Conservation (phyloP, 2,329 filamentous ascomycete species). For the Phialophora expanda region DNA sequence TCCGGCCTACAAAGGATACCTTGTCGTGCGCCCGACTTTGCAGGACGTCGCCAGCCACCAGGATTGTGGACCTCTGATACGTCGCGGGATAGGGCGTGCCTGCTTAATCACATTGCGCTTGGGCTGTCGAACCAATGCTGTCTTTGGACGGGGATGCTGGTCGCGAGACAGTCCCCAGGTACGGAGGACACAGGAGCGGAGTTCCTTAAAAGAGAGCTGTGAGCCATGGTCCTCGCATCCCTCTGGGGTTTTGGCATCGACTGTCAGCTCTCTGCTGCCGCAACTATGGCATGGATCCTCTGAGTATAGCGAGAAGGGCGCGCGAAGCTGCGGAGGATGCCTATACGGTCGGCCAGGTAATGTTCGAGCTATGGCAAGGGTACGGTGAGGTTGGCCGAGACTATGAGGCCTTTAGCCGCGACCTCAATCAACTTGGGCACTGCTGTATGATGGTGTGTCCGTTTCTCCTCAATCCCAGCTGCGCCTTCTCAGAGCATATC, state of each 20-base stretch:
- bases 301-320: neutral
- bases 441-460: neutral
- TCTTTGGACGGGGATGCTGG: neutral
- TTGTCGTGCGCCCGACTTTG: neutral
- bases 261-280: neutral
- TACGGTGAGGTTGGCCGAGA: neutral
- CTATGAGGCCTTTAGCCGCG: neutral
- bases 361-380: neutral
- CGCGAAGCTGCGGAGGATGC: neutral
- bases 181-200: neutral
- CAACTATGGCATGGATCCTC: conserved; percentile 6
- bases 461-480: neutral
- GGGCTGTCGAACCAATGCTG: neutral
- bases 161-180: neutral
- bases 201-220: neutral
- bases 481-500: neutral
- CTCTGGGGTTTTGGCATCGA: neutral
- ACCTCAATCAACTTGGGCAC: neutral
- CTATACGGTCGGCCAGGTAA: neutral
- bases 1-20: no score
- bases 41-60: neutral
- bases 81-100: neutral
- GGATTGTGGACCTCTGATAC: neutral
- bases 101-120: neutral
- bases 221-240: neutral